A percentile compares a stretch with the other conserved stretches of the same genome.
phyloP scores from a whole-genome alignment of 495 filamentous ascomycete genomes.

The Penicillium arizonense region DNA sequence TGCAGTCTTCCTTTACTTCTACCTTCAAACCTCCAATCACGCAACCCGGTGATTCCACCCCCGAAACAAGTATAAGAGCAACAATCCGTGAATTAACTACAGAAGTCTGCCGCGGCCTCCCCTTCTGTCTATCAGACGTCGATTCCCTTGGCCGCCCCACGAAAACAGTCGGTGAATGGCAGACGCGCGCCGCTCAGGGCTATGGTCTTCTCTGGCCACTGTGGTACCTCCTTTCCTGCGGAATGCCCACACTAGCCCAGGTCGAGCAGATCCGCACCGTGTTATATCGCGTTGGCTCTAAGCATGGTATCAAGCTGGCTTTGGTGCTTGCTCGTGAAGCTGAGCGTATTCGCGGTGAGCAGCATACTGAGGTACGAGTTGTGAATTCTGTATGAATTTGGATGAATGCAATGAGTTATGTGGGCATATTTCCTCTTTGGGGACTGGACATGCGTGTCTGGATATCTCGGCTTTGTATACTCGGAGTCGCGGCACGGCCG shows the following conservation, averaged over 20 bases:
- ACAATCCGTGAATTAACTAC: constrained; percentile 38
- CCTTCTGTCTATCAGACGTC: constrained; percentile 37
- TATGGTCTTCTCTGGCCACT: constrained; percentile 44
- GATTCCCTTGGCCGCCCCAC: constrained; percentile 34
- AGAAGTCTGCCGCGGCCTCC: constrained; percentile 42
- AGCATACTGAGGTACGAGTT: neutral
- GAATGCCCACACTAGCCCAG: constrained; percentile 34
- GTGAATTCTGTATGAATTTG: too few relatives aligned
- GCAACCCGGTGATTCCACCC: neutral
- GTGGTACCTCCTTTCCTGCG: constrained; percentile 40
- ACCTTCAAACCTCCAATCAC: neutral
- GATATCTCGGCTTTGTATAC: too few relatives aligned
- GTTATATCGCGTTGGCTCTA: constrained; percentile 30
- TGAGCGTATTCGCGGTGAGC: constrained; percentile 6
- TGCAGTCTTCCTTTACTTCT: neutral
- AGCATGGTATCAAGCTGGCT: constrained; percentile 40
- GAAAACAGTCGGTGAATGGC: constrained; percentile 7
- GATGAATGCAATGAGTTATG: too few relatives aligned
- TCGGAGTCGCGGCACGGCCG: too few relatives aligned
- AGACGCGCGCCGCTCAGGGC: constrained; percentile 32
- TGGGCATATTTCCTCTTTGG: too few relatives aligned
- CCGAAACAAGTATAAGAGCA: constrained; percentile 11
- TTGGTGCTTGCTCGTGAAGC: constrained; percentile 33
- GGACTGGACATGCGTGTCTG: too few relatives aligned
- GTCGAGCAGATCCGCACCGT: constrained; percentile 26